phyloP scores from a whole-genome alignment of 805 yeast species.

The Candida maris region DNA sequence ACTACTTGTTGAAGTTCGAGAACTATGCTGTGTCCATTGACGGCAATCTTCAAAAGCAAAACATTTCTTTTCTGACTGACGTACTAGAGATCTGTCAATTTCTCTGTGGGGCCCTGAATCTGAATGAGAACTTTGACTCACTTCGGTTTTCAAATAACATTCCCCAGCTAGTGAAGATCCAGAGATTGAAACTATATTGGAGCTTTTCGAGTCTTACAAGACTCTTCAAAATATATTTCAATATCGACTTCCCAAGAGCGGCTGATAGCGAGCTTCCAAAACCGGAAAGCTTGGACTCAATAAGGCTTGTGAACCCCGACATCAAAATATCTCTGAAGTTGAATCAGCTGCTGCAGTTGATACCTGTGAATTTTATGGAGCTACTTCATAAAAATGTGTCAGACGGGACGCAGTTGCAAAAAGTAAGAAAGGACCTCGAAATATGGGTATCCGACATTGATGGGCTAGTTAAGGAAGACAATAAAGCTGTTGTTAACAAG shows the following conservation, averaged over 20 bases:
- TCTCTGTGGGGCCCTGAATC: constrained; percentile 44
- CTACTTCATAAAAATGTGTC: constrained; percentile 14
- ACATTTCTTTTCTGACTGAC: constrained; percentile 36
- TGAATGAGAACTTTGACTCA: constrained; percentile 24
- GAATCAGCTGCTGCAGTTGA: constrained; percentile 28
- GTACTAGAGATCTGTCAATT: constrained; percentile 39
- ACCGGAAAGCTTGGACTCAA: constrained; percentile 34
- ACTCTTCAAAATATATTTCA: constrained; percentile 28
- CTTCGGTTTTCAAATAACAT: constrained; percentile 9
- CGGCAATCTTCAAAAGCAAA: constrained; percentile 30
- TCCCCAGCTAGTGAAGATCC: constrained; percentile 24
- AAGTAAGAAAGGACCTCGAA: constrained; percentile 23
- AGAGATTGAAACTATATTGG: constrained; percentile 43
- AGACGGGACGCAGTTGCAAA: constrained; percentile 9
- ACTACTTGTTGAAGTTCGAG: constrained; percentile 42
- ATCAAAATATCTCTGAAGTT: constrained; percentile 32
- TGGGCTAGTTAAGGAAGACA: constrained; percentile 20
- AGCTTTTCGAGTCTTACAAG: constrained; percentile 34
- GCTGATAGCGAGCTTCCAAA: constrained; percentile 18
- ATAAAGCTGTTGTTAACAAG: constrained; percentile 23
- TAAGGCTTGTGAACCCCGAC: constrained; percentile 32
- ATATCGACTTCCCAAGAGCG: constrained; percentile 17
- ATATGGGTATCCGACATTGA: constrained; percentile 25
- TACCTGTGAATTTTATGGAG: constrained; percentile 29
- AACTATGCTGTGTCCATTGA: constrained; percentile 29